phyloP scores from a whole-genome alignment of 2,329 filamentous ascomycete genomes.

The Sclerotiophoma versabilis region DNA sequence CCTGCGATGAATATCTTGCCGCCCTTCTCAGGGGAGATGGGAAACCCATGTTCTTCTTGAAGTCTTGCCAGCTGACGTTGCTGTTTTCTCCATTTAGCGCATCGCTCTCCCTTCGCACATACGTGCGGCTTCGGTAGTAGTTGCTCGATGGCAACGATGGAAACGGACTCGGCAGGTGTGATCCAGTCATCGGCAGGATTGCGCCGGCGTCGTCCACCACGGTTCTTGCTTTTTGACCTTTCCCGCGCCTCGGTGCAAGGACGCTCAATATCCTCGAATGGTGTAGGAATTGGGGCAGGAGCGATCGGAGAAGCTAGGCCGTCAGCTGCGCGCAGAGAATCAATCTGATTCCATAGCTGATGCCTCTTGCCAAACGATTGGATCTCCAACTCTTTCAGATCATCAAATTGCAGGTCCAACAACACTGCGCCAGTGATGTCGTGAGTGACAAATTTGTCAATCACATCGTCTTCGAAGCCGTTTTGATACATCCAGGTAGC shows the following conservation, averaged over 20 bases:
- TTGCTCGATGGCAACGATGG: constrained; percentile 91
- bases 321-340: constrained; percentile 64
- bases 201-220: constrained; percentile 49
- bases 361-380: constrained; percentile 82
- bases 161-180: constrained; percentile 82
- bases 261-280: constrained; percentile 57
- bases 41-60: constrained; percentile 72
- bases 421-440: constrained; percentile 90
- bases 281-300: constrained; percentile 56
- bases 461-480: constrained; percentile 77
- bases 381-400: constrained; percentile 81
- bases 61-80: constrained; percentile 79
- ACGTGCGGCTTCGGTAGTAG: constrained; percentile 82
- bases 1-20: constrained; percentile 79
- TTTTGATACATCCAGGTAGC: constrained; percentile 86
- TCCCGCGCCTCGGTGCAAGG: constrained; percentile 51
- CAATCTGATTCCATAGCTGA: constrained; percentile 81
- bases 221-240: constrained; percentile 47
- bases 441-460: constrained; percentile 87
- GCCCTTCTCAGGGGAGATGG: constrained; percentile 66
- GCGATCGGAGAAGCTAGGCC: constrained; percentile 48
- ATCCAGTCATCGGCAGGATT: constrained; percentile 67
- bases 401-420: constrained; percentile 89
- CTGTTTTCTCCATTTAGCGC: constrained; percentile 81
- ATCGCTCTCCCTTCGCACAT: constrained; percentile 87